A percentile compares a stretch with the other conserved stretches of the same genome.
Conservation (phyloP, 2,329 filamentous ascomycete species). For the Fusarium proliferatum region DNA sequence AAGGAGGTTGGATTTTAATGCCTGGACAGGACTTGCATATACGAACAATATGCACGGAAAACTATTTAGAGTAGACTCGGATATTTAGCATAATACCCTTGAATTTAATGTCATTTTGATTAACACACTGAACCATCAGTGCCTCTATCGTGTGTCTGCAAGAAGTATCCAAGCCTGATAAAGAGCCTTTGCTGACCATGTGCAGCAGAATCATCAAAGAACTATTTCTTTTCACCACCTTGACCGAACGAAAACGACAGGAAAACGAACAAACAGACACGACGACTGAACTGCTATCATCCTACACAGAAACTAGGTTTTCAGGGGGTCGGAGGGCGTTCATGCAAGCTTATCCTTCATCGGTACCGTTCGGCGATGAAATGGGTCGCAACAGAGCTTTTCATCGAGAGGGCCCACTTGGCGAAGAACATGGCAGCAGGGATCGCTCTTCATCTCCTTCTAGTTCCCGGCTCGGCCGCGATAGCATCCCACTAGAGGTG, state of each 20-base stretch:
- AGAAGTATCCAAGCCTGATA: conserved; percentile 3
- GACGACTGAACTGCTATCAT: neutral
- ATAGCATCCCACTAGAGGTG: neutral
- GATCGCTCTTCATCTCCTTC: conserved; percentile 16
- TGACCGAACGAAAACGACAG: neutral
- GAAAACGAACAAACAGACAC: neutral
- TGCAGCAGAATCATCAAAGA: conserved; percentile 15
- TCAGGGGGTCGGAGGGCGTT: conserved; percentile 37
- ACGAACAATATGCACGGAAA: conserved; percentile 9
- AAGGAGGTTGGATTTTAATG: conserved; percentile 15
- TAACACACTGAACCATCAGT: conserved; percentile 4
- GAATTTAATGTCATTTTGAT: conserved; percentile 22
- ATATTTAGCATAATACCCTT: conserved; percentile 43
- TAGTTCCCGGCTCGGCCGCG: conserved; percentile 8
- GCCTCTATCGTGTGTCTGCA: conserved; percentile 10
- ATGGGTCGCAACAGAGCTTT: conserved; percentile 34
- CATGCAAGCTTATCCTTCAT: conserved; percentile 26
- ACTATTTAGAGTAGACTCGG: conserved; percentile 21
- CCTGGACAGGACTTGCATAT: conserved; percentile 18
- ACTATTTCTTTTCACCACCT: conserved; percentile 7
- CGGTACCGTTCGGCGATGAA: conserved; percentile 42
- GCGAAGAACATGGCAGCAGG: conserved; percentile 22
- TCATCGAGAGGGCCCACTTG: conserved; percentile 36
- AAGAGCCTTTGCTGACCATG: conserved; percentile 6
- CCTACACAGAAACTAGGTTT: conserved; percentile 8